Conservation (phyloP, 768 basidiomycete species). For the Leccinum subtestaceum region DNA sequence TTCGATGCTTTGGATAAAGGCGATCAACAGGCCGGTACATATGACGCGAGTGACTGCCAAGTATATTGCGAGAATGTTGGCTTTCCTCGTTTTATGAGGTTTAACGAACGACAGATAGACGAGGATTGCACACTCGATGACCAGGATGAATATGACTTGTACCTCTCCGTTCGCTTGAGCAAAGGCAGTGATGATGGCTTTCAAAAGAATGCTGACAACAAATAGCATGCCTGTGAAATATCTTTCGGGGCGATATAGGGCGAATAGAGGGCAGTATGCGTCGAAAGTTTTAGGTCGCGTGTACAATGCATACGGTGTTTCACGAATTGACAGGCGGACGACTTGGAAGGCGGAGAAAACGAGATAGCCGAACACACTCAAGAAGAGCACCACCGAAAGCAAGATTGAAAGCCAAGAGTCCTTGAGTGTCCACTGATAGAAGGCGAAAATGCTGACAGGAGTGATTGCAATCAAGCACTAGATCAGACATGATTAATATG, state of each 20-base stretch:
- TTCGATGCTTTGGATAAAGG: slow-evolving; percentile 65
- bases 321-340: slow-evolving; percentile 43
- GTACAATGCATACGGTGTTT: slow-evolving; percentile 39
- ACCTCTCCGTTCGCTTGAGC: slow-evolving; percentile 58
- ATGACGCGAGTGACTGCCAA: slow-evolving; percentile 66
- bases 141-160: slow-evolving; percentile 65
- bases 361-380: slow-evolving; percentile 49
- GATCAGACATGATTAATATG: neutral
- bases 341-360: slow-evolving; percentile 48
- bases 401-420: slow-evolving; percentile 87
- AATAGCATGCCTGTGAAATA: slow-evolving; percentile 66
- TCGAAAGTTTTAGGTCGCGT: slow-evolving; percentile 37
- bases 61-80: slow-evolving; percentile 67
- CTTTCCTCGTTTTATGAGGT: slow-evolving; percentile 66
- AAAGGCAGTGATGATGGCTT: slow-evolving; percentile 70
- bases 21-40: slow-evolving; percentile 68
- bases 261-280: slow-evolving; percentile 58
- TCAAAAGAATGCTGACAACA: slow-evolving; percentile 57
- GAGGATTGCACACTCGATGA: slow-evolving; percentile 64
- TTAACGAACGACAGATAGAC: slow-evolving; percentile 49
- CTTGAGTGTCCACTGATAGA: slow-evolving; percentile 88
- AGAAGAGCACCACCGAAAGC: slow-evolving; percentile 68
- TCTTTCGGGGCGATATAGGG: slow-evolving; percentile 61
- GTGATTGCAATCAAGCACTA: slow-evolving; percentile 62
- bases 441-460: slow-evolving; percentile 73